Evolutionary conservation across 495 filamentous ascomycete genomes (phyloP), one percentile per base, ranked within the genome.

Genomic region (Penicillium salamii): DNA sequence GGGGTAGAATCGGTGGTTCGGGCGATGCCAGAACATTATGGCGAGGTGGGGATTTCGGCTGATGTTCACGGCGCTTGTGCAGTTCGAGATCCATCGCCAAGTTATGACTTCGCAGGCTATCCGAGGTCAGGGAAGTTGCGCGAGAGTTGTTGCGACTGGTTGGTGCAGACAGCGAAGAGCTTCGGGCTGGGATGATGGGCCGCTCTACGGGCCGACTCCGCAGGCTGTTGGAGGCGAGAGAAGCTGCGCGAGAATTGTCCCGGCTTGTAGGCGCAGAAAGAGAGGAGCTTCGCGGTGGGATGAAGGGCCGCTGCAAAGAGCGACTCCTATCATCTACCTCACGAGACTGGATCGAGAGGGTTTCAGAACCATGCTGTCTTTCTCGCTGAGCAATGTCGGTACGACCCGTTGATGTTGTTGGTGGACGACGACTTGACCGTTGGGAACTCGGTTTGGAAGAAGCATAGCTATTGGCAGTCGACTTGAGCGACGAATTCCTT

Each of bases 261-360:
- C 79, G 76, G 52, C 84, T 89, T 2, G 86, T 87, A 1, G 84
- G 84, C 3, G 85, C 86, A 15, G 85, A 88, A n/a, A 89, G 76
- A 7, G 85, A 87, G 3, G 85, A 85, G 50, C 77, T 79, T 20
- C 60, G 60, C 21, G 82, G 51, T 82, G 78, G 83, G 42, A 88
- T 78, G 14, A 72, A 63, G n/a, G 86, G 85, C 9, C 77, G 78
- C 35, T 51, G 56, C 33, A 51, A 42, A 12, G 49, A 39, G 21
- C 68, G 65, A 19, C 61, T 60, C 21, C 66, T 65, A 17, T 51
- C 58, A 32, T 65, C 59, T 18, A 11, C 40, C 33, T 57, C 61
- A 54, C 46, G 57, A 41, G 58, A 56, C 20, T 36, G 47, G 43
- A 55, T 55, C 46, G 66, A 57, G 36, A 61, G 54, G 17, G 65